Base-by-base conservation (phyloP, 2,329 filamentous ascomycete genomes). In the Cladosporium cucumerinum region DNA sequence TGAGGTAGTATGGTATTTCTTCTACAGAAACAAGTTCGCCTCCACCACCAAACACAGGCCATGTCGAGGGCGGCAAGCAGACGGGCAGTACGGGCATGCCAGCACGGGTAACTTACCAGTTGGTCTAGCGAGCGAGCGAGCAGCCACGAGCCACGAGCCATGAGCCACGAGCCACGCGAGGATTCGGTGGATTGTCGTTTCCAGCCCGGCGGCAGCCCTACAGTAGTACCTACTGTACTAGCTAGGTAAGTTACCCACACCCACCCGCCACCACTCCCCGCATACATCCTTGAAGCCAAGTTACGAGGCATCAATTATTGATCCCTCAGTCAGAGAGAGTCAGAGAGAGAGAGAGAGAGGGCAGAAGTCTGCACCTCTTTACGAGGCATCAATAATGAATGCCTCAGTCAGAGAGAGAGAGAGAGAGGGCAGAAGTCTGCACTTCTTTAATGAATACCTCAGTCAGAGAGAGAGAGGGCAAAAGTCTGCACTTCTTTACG, bases 151-250 rank as follows among this genome's bases (percentile, higher is more conserved):
- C n/a, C n/a, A n/a, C n/a, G n/a, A n/a, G n/a, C n/a, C n/a, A n/a
- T n/a, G n/a, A n/a, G n/a, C n/a, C n/a, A n/a, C n/a, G n/a, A 52
- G 12, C 49, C 49, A 54, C 51, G 51, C 51, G 51, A 54, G 51
- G n/a, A 30, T 30, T 30, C 28, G 28, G 28, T 30, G 28, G 28
- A 43, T 21, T 34, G 32, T 34, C 32, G 32, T 34, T 28, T 26
- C 51, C 30, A 32, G n/a, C 51, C 51, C 26, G 51, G 25, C 16
- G 4, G 18, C 1, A 46, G 39, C n/a, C 30, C 51, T 26, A 52
- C 25, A 26, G 18, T 28, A n/a, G n/a, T n/a, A n/a, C n/a, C n/a
- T n/a, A n/a, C n/a, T n/a, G n/a, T n/a, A n/a, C n/a, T n/a, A n/a
- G n/a, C n/a, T n/a, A n/a, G n/a, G n/a, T n/a, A n/a, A n/a, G n/a